Evolutionary conservation across 2,329 filamentous ascomycete species (phyloP), one percentile per base, ranked within the genome.

Genomic region (Ascochyta pisi): DNA sequence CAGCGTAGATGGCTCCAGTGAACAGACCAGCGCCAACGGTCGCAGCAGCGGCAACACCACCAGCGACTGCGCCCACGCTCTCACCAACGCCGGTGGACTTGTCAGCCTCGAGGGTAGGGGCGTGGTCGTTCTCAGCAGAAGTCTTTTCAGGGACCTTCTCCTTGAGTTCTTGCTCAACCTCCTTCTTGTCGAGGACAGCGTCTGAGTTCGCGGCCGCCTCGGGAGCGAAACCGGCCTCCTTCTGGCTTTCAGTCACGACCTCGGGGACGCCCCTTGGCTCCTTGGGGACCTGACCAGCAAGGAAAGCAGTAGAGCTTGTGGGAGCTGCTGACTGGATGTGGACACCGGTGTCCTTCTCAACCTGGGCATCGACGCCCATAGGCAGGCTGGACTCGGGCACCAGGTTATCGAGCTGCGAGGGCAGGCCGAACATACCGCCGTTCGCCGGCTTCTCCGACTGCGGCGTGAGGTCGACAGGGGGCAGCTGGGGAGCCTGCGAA

Each of bases 381-480:
- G 90, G 89, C 61, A 95, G 82, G 75, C 89, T 91, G 7, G 91
- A 94, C 78, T 96, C 91, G 16, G 92, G 91, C 62, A 95, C 92
- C 73, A 90, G 80, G 75, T 82, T 87, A 59, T 81, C 83, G 41
- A 83, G 80, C 53, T 88, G 73, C 26, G 70, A 67, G 47, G 81
- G 80, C 37, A 83, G 64, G 62, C 68, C 74, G 61, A 82, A 80
- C 67, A 81, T 78, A 51, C 76, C 74, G 53, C 74, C 75, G 47
- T 77, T 73, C 9, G 73, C 74, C 38, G 79, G 77, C 43, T 70
- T 73, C 56, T 81, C 78, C 40, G 75, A 73, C 22, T 75, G 71
- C 38, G 79, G 75, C 39, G 77, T 79, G 34, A 68, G 57, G n/a
- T 79, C 76, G 23, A 80, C 77, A 22, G 78, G 76, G 26, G 78